Conservation (phyloP, 306 rosid genomes). For the Cucumis cinereus region DNA sequence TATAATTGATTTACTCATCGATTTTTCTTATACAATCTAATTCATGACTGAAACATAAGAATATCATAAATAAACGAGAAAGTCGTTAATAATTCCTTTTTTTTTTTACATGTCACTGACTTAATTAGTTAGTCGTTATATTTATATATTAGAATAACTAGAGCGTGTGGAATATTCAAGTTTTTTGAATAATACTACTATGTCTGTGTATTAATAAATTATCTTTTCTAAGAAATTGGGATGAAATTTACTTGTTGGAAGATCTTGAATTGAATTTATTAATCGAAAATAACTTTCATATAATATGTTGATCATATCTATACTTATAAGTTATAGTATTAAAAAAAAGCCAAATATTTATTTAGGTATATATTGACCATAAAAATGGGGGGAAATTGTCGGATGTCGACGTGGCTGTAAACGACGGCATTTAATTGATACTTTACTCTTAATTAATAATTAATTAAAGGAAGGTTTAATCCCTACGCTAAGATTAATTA, state of each 20-base stretch:
- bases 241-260: neutral
- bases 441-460: neutral
- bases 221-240: neutral
- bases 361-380: neutral
- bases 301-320: neutral
- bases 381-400: neutral
- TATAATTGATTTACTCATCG: neutral
- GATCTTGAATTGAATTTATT: neutral
- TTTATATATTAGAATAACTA: neutral
- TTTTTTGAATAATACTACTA: neutral
- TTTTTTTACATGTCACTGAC: neutral
- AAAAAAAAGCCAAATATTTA: neutral
- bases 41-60: neutral
- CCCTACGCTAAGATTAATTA: neutral
- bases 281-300: neutral
- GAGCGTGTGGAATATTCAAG: neutral
- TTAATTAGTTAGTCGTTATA: neutral
- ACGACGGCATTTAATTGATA: neutral
- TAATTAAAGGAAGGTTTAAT: no score
- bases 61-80: neutral
- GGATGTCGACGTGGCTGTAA: neutral
- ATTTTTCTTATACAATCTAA: neutral
- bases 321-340: neutral
- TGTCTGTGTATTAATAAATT: neutral
- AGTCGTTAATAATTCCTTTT: neutral